Conservation (phyloP, 352 stramenopile species). For the Globisporangium emineosum region DNA sequence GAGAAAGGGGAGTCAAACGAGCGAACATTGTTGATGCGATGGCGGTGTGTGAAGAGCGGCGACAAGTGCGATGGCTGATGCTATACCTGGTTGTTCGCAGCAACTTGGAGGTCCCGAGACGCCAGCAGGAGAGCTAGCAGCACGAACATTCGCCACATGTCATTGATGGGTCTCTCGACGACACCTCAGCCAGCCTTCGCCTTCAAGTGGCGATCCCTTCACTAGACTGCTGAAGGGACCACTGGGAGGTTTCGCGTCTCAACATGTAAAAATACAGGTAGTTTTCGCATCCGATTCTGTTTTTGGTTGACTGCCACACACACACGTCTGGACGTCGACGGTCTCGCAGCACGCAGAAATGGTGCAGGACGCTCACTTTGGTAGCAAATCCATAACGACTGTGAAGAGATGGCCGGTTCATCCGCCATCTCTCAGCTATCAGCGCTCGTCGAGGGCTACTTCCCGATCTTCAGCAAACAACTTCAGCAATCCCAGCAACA, state of each 20-base stretch:
- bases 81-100: background rate
- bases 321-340: background rate
- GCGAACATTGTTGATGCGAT: background rate
- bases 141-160: background rate
- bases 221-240: too few species aligned
- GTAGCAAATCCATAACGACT: too few species aligned
- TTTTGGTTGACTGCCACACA: background rate
- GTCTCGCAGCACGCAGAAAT: too few species aligned
- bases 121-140: background rate
- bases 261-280: too few species aligned
- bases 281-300: background rate
- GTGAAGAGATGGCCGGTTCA: too few species aligned
- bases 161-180: too few species aligned
- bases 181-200: too few species aligned
- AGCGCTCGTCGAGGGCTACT: background rate
- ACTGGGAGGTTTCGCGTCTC: too few species aligned
- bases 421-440: too few species aligned
- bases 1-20: background rate
- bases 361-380: too few species aligned
- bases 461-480: background rate
- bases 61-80: background rate
- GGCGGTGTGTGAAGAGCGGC: too few species aligned
- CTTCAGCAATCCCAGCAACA: background rate
- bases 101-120: background rate
- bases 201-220: too few species aligned